Percentiles rank a stretch among this genome's conserved stretches.
phyloP scores from a whole-genome alignment of 345 rosid species.

The Raphanus raphanistrum region DNA sequence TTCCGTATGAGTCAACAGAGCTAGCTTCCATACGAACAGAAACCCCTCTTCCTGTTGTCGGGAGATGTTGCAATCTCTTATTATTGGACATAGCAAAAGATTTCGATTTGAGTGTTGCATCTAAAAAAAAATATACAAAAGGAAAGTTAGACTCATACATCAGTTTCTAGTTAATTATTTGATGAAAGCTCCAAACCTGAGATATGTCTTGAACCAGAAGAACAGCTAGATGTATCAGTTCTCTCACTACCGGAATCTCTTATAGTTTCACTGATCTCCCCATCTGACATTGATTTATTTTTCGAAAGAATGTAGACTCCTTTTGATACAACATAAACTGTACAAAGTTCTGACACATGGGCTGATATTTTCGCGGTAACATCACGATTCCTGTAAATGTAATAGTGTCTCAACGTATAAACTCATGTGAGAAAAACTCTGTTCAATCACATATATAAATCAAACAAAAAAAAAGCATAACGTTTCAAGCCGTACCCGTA shows the following conservation, averaged over 20 bases:
- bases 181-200: constrained; percentile 15
- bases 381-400: constrained; percentile 34
- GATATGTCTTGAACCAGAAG: constrained; percentile 37
- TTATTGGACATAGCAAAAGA: constrained; percentile 13
- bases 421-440: background rate
- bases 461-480: background rate
- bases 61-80: constrained; percentile 25
- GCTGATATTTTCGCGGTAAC: constrained; percentile 59
- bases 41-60: constrained; percentile 15
- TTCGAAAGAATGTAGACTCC: constrained; percentile 71
- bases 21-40: constrained; percentile 26
- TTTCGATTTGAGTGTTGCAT: constrained; percentile 1
- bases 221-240: constrained; percentile 44
- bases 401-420: background rate
- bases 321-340: constrained; percentile 70
- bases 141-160: constrained; percentile 8
- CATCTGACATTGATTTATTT: constrained; percentile 43
- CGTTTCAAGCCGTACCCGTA: constrained; percentile 2
- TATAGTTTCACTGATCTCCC: constrained; percentile 36
- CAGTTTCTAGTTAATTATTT: background rate
- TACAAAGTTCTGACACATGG: constrained; percentile 57
- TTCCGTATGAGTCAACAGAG: constrained; percentile 22
- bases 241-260: constrained; percentile 45
- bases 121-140: constrained; percentile 18
- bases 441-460: background rate